These are phyloP conservation scores for Cymbidium sinense DNA, from an alignment of 106 monocot species.

Conservation along the genomic window DNA sequence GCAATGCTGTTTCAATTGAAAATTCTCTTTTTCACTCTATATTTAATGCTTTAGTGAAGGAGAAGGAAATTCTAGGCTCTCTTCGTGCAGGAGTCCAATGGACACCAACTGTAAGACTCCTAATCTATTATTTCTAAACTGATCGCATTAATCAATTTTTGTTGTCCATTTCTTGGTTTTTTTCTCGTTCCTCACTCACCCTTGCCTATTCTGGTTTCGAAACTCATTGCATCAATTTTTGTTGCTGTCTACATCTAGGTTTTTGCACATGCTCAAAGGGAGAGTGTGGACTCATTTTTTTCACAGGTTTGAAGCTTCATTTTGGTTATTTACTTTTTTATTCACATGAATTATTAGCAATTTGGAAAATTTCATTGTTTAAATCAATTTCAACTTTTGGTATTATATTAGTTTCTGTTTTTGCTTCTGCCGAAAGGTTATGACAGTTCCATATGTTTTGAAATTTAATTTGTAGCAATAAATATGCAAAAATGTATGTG, in stretches of 20 bases:
- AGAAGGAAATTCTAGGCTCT: constrained; percentile 70
- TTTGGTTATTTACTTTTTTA: neutral
- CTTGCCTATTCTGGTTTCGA: neutral
- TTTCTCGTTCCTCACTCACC: neutral
- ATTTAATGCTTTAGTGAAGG: constrained; percentile 78
- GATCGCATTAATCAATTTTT: neutral
- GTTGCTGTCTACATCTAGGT: constrained; percentile 37
- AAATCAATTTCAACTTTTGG: neutral
- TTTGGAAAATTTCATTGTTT: neutral
- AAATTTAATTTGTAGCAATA: neutral
- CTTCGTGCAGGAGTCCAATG: constrained; percentile 88
- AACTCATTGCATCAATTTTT: neutral
- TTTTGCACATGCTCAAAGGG: constrained; percentile 94
- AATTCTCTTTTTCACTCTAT: constrained; percentile 76
- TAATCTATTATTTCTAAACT: neutral
- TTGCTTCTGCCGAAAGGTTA: neutral
- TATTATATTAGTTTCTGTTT: neutral
- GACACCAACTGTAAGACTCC: constrained; percentile 78
- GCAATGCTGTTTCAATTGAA: constrained; percentile 75
- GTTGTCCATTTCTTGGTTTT: neutral
- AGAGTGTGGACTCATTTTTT: constrained; percentile 91
- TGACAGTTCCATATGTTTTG: neutral
- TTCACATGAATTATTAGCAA: neutral
- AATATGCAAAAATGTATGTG: neutral
- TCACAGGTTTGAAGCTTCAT: constrained; percentile 66